phyloP scores from a whole-genome alignment of 768 basidiomycete genomes.

The Mycena olivaceomarginata region DNA sequence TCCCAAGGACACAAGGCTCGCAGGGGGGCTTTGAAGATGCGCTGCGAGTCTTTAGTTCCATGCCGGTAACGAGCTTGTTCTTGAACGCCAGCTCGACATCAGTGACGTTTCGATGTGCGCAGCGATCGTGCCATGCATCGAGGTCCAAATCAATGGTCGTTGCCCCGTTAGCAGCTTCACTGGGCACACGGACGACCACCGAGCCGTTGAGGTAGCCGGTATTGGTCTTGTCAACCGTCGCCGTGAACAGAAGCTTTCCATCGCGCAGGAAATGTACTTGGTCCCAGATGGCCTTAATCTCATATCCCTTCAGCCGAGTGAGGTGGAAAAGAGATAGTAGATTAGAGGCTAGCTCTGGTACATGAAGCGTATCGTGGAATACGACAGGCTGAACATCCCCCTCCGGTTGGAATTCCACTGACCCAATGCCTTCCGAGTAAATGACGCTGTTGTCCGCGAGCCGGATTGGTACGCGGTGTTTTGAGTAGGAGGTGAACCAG shows the following conservation, averaged over 20 bases:
- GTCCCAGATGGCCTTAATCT: neutral
- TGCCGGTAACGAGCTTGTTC: slow-evolving; percentile 47
- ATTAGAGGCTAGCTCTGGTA: slow-evolving; percentile 39
- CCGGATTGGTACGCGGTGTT: slow-evolving; percentile 44
- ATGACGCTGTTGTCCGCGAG: slow-evolving; percentile 48
- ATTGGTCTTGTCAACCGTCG: slow-evolving; percentile 47
- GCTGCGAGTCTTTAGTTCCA: slow-evolving; percentile 44
- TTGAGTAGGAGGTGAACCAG: slow-evolving; percentile 46
- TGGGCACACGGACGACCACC: neutral
- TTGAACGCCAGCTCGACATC: slow-evolving; percentile 39
- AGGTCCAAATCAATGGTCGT: slow-evolving; percentile 50
- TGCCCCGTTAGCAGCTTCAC: slow-evolving; percentile 21
- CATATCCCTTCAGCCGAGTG: slow-evolving; percentile 21
- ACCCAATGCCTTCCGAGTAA: slow-evolving; percentile 43
- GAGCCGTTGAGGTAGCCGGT: slow-evolving; percentile 48
- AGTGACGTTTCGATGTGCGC: slow-evolving; percentile 51
- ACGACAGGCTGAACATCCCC: slow-evolving; percentile 22
- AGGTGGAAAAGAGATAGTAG: slow-evolving; percentile 38
- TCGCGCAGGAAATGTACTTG: neutral
- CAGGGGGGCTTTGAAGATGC: slow-evolving; percentile 54
- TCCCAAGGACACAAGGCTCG: slow-evolving; percentile 55
- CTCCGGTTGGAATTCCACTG: slow-evolving; percentile 15
- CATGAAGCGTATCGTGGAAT: slow-evolving; percentile 39
- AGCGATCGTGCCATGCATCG: slow-evolving; percentile 53
- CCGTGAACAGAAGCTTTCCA: slow-evolving; percentile 39